Conservation (phyloP, 345 rosid genomes). For the Mangifera indica region DNA sequence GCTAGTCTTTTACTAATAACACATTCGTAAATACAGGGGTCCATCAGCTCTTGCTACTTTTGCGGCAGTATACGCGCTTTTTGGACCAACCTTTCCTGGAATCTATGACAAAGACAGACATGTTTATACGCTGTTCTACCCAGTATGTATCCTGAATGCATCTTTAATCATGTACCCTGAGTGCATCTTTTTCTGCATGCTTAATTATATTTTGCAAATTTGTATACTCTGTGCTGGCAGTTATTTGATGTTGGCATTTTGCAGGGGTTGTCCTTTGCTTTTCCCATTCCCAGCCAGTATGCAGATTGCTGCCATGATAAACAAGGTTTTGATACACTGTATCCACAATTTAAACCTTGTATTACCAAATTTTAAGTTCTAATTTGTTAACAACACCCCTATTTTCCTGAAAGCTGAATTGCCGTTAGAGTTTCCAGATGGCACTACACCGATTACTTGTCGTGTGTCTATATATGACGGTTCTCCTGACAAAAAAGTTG, state of each 20-base stretch:
- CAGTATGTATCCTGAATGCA: slow-evolving; percentile 53
- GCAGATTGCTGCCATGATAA: slow-evolving; percentile 77
- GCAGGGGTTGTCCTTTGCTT: slow-evolving; percentile 94
- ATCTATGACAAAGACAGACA: slow-evolving; percentile 84
- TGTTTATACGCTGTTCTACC: slow-evolving; percentile 84
- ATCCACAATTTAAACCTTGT: slow-evolving; percentile 8
- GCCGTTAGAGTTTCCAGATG: slow-evolving; percentile 97
- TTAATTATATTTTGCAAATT: neutral
- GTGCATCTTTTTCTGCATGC: neutral
- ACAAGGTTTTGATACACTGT: slow-evolving; percentile 53
- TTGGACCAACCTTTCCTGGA: slow-evolving; percentile 98
- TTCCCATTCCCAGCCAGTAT: slow-evolving; percentile 92
- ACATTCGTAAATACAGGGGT: slow-evolving; percentile 47
- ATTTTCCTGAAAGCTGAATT: slow-evolving; percentile 59
- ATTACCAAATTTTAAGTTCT: slow-evolving; percentile 11
- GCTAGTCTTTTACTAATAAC: neutral
- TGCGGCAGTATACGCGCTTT: slow-evolving; percentile 87
- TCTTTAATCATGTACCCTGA: too few relatives aligned
- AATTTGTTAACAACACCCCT: slow-evolving; percentile 2
- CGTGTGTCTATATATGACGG: slow-evolving; percentile 86
- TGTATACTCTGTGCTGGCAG: neutral
- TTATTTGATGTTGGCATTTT: slow-evolving; percentile 16
- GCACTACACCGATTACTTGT: slow-evolving; percentile 95
- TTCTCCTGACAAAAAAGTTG: slow-evolving; percentile 83
- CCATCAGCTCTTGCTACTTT: slow-evolving; percentile 86